phyloP scores from a whole-genome alignment of 139 green algal genomes.

The Medakamo hakoo region DNA sequence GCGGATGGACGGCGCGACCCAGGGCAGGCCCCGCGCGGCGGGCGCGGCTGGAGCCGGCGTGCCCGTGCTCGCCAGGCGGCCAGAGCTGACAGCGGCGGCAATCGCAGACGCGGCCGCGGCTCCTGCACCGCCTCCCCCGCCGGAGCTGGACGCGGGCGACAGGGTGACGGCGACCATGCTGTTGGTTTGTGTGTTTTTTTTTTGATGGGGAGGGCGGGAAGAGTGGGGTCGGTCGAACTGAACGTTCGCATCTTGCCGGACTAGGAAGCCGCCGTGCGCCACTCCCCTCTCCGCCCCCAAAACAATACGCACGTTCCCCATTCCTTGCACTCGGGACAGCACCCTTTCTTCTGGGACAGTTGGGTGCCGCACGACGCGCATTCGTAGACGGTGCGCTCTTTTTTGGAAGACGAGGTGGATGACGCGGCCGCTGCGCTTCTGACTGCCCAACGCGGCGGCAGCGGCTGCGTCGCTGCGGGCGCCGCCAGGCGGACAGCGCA shows the following conservation, averaged over 20 bases:
- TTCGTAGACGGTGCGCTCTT: conserved; percentile 13
- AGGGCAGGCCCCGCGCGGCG: not conserved
- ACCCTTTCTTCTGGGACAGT: conserved; percentile 33
- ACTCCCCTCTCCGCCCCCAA: not conserved
- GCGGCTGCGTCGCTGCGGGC: no score
- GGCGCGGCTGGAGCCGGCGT: not conserved
- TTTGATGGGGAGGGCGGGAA: no score
- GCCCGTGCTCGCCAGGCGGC: not conserved
- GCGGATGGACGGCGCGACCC: not conserved
- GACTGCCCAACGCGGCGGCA: no score
- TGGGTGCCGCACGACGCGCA: conserved; percentile 38
- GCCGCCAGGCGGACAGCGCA: no score
- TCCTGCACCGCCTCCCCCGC: conserved; percentile 7
- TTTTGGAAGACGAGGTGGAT: no score
- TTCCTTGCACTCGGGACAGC: conserved; percentile 36
- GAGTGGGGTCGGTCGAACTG: no score
- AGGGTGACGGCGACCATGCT: conserved; percentile 14
- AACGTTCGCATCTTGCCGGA: no score
- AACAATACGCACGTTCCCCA: conserved; percentile 27
- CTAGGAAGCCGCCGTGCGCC: conserved; percentile 3
- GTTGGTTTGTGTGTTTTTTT: not conserved
- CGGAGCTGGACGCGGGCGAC: conserved; percentile 3
- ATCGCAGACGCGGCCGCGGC: not conserved
- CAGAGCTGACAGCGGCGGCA: not conserved
- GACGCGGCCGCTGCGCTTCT: no score